Percentiles rank a stretch among this genome's conserved stretches.
These are phyloP conservation scores for Boletus edulis DNA, from an alignment of 768 basidiomycete genomes.

Conservation along the genomic window DNA sequence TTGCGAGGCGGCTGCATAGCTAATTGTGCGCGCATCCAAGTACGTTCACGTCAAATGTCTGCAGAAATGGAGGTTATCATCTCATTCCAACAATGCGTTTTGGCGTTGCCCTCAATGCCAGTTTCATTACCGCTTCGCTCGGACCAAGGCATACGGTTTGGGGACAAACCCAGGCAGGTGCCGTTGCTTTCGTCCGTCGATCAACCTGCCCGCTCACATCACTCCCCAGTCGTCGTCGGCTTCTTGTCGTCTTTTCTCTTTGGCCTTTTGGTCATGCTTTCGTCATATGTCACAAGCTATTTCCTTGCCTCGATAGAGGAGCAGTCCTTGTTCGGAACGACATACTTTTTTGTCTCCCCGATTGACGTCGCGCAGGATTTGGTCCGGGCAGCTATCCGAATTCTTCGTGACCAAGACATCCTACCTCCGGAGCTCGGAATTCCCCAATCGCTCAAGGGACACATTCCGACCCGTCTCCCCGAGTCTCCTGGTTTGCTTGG, in stretches of 20 bases:
- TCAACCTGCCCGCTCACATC: slow-evolving; percentile 13
- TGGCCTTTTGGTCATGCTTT: slow-evolving; percentile 59
- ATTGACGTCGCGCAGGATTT: slow-evolving; percentile 58
- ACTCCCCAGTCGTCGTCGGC: slow-evolving; percentile 57
- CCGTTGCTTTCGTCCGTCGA: not conserved
- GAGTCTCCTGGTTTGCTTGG: slow-evolving; percentile 47
- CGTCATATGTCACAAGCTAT: slow-evolving; percentile 68
- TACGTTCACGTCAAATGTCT: slow-evolving; percentile 80
- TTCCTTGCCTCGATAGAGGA: slow-evolving; percentile 64
- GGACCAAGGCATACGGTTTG: slow-evolving; percentile 67
- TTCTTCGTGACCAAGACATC: slow-evolving; percentile 56
- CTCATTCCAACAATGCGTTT: slow-evolving; percentile 64
- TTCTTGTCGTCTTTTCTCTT: slow-evolving; percentile 59
- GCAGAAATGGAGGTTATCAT: slow-evolving; percentile 67
- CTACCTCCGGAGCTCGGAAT: slow-evolving; percentile 30
- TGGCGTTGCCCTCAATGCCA: slow-evolving; percentile 79
- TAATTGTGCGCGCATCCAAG: slow-evolving; percentile 37
- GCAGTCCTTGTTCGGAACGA: slow-evolving; percentile 35
- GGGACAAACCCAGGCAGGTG: slow-evolving; percentile 72
- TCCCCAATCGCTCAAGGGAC: slow-evolving; percentile 13
- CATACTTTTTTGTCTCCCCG: slow-evolving; percentile 49
- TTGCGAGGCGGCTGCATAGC: slow-evolving; percentile 8
- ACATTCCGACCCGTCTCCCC: slow-evolving; percentile 17
- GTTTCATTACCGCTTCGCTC: slow-evolving; percentile 73
- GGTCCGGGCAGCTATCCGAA: slow-evolving; percentile 58